phyloP scores from a whole-genome alignment of 2,329 filamentous ascomycete genomes.

The Coniochaeta sp. region DNA sequence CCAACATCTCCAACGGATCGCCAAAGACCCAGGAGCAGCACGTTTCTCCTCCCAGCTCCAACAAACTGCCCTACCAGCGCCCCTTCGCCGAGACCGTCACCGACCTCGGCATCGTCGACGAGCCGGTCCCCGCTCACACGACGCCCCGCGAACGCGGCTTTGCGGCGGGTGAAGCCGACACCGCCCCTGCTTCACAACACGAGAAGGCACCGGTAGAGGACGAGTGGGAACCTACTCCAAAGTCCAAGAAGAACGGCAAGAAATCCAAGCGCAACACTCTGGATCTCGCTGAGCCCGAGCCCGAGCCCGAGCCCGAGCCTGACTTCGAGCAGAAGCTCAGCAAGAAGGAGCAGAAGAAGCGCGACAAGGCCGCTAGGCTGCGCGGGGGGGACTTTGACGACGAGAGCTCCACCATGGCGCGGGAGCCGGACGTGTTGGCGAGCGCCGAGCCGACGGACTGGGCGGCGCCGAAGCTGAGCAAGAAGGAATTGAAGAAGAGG shows the following conservation, averaged over 20 bases:
- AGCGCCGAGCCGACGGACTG: background rate
- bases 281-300: background rate
- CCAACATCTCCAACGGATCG: slow-evolving; percentile 28
- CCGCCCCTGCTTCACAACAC: slow-evolving; percentile 30
- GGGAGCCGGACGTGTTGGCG: background rate
- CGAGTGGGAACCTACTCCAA: slow-evolving; percentile 12
- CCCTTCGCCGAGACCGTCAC: slow-evolving; percentile 40
- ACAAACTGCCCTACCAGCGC: slow-evolving; percentile 34
- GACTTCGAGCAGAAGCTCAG: slow-evolving; percentile 24
- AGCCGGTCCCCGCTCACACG: slow-evolving; percentile 9
- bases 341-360: slow-evolving; percentile 43
- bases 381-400: slow-evolving; percentile 17
- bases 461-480: slow-evolving; percentile 16
- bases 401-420: slow-evolving; percentile 11
- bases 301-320: slow-evolving; percentile 12
- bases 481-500: slow-evolving; percentile 22
- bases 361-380: slow-evolving; percentile 31
- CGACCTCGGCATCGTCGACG: slow-evolving; percentile 24
- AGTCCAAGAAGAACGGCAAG: slow-evolving; percentile 23
- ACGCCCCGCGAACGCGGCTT: slow-evolving; percentile 29
- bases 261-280: slow-evolving; percentile 26
- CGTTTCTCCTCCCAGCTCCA: background rate
- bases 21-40: background rate
- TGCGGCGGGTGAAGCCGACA: slow-evolving; percentile 41
- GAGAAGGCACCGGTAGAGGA: slow-evolving; percentile 13